phyloP scores from a whole-genome alignment of 2,329 filamentous ascomycete species.

The Fusarium oligoseptatum region DNA sequence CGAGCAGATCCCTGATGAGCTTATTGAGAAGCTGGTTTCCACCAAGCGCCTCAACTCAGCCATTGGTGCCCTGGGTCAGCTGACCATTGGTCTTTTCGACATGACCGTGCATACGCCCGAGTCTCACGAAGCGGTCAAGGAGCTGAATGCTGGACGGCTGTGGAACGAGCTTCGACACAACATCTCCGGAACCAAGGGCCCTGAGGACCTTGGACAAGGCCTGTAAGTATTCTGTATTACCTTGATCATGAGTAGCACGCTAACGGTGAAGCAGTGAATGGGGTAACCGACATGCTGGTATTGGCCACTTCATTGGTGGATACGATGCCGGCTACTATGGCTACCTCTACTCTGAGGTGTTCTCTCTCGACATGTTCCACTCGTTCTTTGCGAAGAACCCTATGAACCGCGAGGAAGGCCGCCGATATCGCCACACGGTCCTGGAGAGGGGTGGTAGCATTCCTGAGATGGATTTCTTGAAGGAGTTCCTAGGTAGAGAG shows the following conservation, averaged over 20 bases:
- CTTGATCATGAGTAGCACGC: slow-evolving; percentile 8
- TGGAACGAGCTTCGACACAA: slow-evolving; percentile 82
- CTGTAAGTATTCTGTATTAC: slow-evolving; percentile 57
- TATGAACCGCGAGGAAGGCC: slow-evolving; percentile 80
- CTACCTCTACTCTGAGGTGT: slow-evolving; percentile 81
- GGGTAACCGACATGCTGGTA: slow-evolving; percentile 84
- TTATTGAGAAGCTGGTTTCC: slow-evolving; percentile 79
- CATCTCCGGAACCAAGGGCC: slow-evolving; percentile 80
- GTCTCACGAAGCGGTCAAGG: slow-evolving; percentile 76
- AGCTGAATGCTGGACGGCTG: slow-evolving; percentile 72
- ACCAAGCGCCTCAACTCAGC: slow-evolving; percentile 87
- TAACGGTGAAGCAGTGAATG: slow-evolving; percentile 65
- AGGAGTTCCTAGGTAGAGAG: slow-evolving; percentile 82
- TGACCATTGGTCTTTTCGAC: slow-evolving; percentile 86
- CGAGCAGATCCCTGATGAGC: slow-evolving; percentile 78
- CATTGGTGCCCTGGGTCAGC: slow-evolving; percentile 81
- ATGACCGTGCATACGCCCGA: slow-evolving; percentile 83
- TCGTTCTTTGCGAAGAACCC: slow-evolving; percentile 82
- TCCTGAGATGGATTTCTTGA: slow-evolving; percentile 84
- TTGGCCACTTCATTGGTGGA: slow-evolving; percentile 85
- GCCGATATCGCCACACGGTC: slow-evolving; percentile 82
- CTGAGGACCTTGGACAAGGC: slow-evolving; percentile 72
- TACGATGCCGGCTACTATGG: slow-evolving; percentile 90
- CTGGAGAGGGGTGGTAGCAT: slow-evolving; percentile 82
- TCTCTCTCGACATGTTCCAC: slow-evolving; percentile 89